Conservation (phyloP, 164 flowering plant species). For the Platanus orientalis region DNA sequence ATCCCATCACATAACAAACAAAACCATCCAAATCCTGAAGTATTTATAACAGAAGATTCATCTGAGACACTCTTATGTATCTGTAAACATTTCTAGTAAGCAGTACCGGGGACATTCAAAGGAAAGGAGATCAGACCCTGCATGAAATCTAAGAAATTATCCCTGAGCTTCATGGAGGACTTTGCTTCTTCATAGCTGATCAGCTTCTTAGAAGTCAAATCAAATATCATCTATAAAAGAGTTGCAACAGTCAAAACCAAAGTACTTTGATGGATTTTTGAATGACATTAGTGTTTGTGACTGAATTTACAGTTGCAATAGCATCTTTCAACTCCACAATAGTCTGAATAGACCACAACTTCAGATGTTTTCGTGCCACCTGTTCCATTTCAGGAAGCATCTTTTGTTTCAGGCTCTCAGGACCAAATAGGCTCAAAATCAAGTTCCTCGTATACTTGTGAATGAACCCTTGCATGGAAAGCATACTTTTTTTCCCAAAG, state of each 20-base stretch:
- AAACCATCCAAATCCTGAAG: too few relatives aligned
- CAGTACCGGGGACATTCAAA: conserved; percentile 30
- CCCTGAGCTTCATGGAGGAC: background rate
- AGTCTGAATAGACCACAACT: conserved; percentile 11
- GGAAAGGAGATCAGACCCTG: conserved; percentile 24
- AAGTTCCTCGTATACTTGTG: conserved; percentile 19
- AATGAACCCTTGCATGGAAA: conserved; percentile 14
- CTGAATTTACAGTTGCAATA: conserved; percentile 5
- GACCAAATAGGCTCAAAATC: conserved; percentile 22
- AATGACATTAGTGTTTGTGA: too few relatives aligned
- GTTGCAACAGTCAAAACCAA: background rate
- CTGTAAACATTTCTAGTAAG: conserved; percentile 19
- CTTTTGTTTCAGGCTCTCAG: conserved; percentile 15
- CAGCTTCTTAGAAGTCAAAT: conserved; percentile 20
- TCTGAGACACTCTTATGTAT: conserved; percentile 1
- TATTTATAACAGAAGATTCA: too few relatives aligned
- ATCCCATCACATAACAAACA: too few relatives aligned
- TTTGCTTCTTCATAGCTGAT: conserved; percentile 14
- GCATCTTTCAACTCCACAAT: conserved; percentile 20
- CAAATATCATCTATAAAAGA: conserved; percentile 21
- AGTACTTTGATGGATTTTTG: too few relatives aligned
- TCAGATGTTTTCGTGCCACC: conserved; percentile 2
- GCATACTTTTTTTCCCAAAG: conserved; percentile 2
- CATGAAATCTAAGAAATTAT: conserved; percentile 5
- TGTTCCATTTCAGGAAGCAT: conserved; percentile 18